Conservation (phyloP, 1,284 basidiomycete species). For the Heimioporus retisporus region DNA sequence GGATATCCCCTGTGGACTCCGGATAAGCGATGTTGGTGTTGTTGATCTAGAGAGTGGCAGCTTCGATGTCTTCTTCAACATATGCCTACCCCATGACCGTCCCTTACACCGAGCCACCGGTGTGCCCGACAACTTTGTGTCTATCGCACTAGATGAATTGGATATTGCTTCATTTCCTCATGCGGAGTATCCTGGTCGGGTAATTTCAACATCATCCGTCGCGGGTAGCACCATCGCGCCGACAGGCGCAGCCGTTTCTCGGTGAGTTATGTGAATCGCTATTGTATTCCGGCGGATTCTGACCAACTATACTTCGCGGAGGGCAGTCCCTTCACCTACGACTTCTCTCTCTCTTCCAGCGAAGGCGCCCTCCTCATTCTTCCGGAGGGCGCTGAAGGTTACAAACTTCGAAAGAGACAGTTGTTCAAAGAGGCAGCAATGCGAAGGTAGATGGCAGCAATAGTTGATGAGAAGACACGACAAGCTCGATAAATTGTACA, state of each 20-base stretch:
- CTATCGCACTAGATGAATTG: slow-evolving; percentile 7
- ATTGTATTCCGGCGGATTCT: background rate
- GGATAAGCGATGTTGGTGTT: slow-evolving; percentile 45
- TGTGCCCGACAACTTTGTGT: slow-evolving; percentile 26
- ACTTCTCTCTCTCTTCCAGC: slow-evolving; percentile 18
- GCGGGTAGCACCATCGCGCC: slow-evolving; percentile 8
- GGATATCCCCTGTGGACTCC: slow-evolving; percentile 40
- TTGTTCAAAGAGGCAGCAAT: slow-evolving; percentile 4
- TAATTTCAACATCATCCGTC: slow-evolving; percentile 20
- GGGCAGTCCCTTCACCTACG: slow-evolving; percentile 11
- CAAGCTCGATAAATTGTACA: no score
- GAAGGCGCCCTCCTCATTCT: slow-evolving; percentile 31
- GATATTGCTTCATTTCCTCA: slow-evolving; percentile 14
- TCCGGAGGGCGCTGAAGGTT: slow-evolving; percentile 24
- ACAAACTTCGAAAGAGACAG: slow-evolving; percentile 8
- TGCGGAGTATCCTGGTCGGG: slow-evolving; percentile 19
- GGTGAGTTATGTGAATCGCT: background rate
- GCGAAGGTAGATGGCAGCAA: no score
- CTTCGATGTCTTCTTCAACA: slow-evolving; percentile 43
- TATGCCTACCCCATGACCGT: slow-evolving; percentile 28
- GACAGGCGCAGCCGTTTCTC: background rate
- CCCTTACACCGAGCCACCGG: slow-evolving; percentile 18
- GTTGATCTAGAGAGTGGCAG: slow-evolving; percentile 30
- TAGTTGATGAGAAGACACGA: no score
- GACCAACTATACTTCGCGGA: background rate